Base-by-base conservation (phyloP, 2,329 filamentous ascomycete genomes). In the Ceratocystis ficicola region DNA sequence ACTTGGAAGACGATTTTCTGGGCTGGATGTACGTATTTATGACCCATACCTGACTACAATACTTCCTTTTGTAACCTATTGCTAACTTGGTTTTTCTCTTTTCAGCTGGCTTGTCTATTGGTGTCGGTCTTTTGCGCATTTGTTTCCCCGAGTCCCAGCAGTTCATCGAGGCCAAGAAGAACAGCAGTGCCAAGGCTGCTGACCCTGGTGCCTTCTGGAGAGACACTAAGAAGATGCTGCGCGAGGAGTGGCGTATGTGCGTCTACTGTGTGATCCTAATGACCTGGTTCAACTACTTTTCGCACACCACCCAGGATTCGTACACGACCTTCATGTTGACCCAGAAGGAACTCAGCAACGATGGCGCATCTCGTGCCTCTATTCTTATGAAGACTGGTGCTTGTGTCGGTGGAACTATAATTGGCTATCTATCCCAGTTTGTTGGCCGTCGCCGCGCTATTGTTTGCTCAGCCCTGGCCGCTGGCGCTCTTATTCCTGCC, bases 341-440 rank as follows among this genome's bases (percentile, higher is more conserved):
- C 3, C 81, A 89, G 70, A 91, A 92, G 75, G 83, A 85, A 69
- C 79, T 92, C 67, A 71, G 79, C 65, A 86, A 89, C 71, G 72
- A 77, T 1, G 80, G 79, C 0, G 86, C 88, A 3, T 87, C 82
- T 6, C 83, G 87, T n/a, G 87, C 87, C 17, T 87, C 83, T n/a
- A 91, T 92, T 70, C 75, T 92, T 67, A 90, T 90, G 85, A 91
- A 91, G 76, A 84, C 82, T 1, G 88, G 89, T 30, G 87, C 88
- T 55, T 88, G 86, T 70, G 83, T 90, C 1, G 88, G 87, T 44
- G 87, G 87, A 30, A 86, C 84, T 52, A 83, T 87, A 68, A 81
- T 89, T 67, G 89, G 89, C 25, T 92, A 91, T 73, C 71, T 85
- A 6, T 89, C 86, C 6, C 88, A 93, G 72, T 90, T 86, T 72